A percentile compares a stretch with the other conserved stretches of the same genome.
Evolutionary conservation across 768 basidiomycete genomes (phyloP).

Genomic region (Lentinus brumalis): DNA sequence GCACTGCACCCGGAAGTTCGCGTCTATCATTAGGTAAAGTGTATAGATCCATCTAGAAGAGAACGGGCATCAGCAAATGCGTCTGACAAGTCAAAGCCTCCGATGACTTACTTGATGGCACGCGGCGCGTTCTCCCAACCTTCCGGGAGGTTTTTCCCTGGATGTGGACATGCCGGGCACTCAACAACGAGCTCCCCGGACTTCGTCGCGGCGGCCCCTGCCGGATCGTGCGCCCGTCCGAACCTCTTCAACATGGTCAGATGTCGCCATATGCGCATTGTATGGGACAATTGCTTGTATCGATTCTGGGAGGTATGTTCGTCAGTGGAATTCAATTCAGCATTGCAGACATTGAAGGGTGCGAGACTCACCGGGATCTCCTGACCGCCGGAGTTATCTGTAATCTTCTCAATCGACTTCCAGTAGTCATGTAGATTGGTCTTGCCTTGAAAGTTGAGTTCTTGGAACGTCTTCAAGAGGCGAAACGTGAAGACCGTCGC

Average conservation of each 20-base stretch:
- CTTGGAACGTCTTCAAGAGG: conserved; percentile 34
- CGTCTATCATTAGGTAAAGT: conserved; percentile 30
- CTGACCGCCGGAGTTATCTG: conserved; percentile 32
- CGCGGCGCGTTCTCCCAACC: conserved; percentile 20
- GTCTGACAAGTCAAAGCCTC: no score
- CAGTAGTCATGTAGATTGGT: conserved; percentile 37
- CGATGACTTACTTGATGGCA: conserved; percentile 15
- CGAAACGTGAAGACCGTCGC: conserved; percentile 33
- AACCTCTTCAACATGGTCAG: conserved; percentile 23
- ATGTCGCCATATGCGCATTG: conserved; percentile 22
- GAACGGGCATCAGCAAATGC: no score
- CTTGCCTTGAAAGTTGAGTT: conserved; percentile 37
- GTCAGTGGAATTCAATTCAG: no score
- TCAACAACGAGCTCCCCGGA: conserved; percentile 19
- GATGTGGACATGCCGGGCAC: conserved; percentile 30
- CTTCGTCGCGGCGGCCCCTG: conserved; percentile 6
- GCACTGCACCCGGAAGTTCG: conserved; percentile 29
- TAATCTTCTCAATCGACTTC: conserved; percentile 22
- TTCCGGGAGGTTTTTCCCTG: conserved; percentile 20
- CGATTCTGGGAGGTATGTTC: conserved; percentile 23
- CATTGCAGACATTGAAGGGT: not conserved
- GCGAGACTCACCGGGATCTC: conserved; percentile 9
- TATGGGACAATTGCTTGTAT: conserved; percentile 14
- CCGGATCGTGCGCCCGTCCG: conserved; percentile 23
- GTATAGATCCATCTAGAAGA: conserved; percentile 29